phyloP scores from a whole-genome alignment of 2,329 filamentous ascomycete genomes.

The Phyllosticta citriasiana region DNA sequence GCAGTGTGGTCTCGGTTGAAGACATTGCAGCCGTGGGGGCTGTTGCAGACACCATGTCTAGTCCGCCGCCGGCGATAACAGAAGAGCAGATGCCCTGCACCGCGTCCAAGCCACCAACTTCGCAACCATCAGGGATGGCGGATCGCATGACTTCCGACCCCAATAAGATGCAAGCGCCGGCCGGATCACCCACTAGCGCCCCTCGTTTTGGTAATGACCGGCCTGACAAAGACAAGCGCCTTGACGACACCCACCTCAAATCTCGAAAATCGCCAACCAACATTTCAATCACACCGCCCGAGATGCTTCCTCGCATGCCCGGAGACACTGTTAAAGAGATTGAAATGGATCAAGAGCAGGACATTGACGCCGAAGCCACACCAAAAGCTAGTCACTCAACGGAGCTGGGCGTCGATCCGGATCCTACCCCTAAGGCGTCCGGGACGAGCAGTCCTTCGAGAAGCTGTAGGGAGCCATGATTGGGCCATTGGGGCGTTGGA shows the following conservation, averaged over 20 bases:
- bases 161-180: neutral
- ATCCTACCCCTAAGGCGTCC: slow-evolving; percentile 32
- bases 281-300: slow-evolving; percentile 38
- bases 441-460: neutral
- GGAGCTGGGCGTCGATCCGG: slow-evolving; percentile 26
- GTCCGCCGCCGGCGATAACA: slow-evolving; percentile 30
- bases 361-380: slow-evolving; percentile 20
- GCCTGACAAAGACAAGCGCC: neutral
- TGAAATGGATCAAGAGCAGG: slow-evolving; percentile 17
- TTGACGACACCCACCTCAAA: slow-evolving; percentile 9
- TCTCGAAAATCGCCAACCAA: neutral
- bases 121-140: slow-evolving; percentile 14
- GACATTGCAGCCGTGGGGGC: slow-evolving; percentile 25
- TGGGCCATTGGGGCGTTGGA: neutral
- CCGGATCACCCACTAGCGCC: neutral
- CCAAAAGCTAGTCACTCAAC: slow-evolving; percentile 23
- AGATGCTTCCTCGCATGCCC: slow-evolving; percentile 38
- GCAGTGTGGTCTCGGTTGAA: slow-evolving; percentile 53
- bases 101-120: neutral
- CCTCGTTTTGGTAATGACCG: neutral
- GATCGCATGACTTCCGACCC: neutral
- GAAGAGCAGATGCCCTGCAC: slow-evolving; percentile 27
- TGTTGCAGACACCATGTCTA: slow-evolving; percentile 18
- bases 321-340: slow-evolving; percentile 32
- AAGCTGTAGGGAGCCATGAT: neutral